These are phyloP conservation scores for Yamadazyma takamatsuzukensis DNA, from an alignment of 805 yeast species.

Conservation along the genomic window DNA sequence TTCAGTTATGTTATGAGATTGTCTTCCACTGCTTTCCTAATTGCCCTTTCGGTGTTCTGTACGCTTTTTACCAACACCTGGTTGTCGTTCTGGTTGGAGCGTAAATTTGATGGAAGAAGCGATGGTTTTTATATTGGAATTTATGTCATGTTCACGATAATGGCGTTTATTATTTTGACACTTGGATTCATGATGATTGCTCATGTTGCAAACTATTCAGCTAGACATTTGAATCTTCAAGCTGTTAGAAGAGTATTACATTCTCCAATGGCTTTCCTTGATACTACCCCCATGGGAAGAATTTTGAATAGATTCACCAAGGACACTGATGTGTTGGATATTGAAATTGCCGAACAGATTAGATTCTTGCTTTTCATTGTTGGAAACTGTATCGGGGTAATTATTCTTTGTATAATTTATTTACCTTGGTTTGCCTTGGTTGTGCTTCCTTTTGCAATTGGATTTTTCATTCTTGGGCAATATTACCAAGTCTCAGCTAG, in stretches of 20 bases:
- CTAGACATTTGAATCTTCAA: slow-evolving; percentile 53
- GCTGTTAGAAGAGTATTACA: slow-evolving; percentile 62
- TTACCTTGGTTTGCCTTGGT: slow-evolving; percentile 41
- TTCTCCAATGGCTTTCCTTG: slow-evolving; percentile 81
- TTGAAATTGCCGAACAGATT: slow-evolving; percentile 68
- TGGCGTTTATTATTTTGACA: slow-evolving; percentile 43
- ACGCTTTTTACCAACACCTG: slow-evolving; percentile 65
- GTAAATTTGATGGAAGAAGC: slow-evolving; percentile 44
- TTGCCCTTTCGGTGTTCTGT: slow-evolving; percentile 43
- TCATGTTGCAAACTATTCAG: slow-evolving; percentile 49
- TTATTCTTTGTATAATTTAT: slow-evolving; percentile 32
- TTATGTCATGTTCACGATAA: slow-evolving; percentile 57
- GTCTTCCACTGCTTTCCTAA: slow-evolving; percentile 19
- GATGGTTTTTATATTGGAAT: slow-evolving; percentile 69
- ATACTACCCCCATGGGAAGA: slow-evolving; percentile 85
- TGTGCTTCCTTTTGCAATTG: slow-evolving; percentile 25
- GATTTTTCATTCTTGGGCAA: slow-evolving; percentile 26
- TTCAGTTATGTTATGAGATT: slow-evolving; percentile 24
- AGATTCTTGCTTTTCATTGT: slow-evolving; percentile 56
- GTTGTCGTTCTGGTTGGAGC: slow-evolving; percentile 78
- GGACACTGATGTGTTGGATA: slow-evolving; percentile 82
- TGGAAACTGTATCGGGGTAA: slow-evolving; percentile 55
- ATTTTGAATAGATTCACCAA: slow-evolving; percentile 82
- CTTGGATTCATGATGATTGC: slow-evolving; percentile 45
- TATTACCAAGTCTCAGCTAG: slow-evolving; percentile 36